phyloP scores from a whole-genome alignment of 1,139 yeast genomes.

The Debaryomyces subglobosus region DNA sequence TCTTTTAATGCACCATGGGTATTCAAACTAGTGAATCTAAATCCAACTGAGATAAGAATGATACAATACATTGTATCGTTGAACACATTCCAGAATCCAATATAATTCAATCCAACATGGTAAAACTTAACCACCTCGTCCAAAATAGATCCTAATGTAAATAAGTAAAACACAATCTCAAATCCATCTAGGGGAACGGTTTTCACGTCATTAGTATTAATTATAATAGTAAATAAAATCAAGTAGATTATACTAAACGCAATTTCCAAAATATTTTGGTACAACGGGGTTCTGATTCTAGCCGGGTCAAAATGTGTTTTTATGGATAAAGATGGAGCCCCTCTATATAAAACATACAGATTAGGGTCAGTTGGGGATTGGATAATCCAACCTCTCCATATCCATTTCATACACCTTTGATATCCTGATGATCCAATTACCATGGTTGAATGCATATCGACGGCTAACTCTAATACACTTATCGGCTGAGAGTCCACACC shows the following conservation, averaged over 20 bases:
- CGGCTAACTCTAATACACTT: conserved; percentile 81
- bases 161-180: conserved; percentile 64
- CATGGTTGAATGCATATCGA: conserved; percentile 79
- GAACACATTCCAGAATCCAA: conserved; percentile 81
- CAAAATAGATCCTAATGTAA: conserved; percentile 64
- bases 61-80: conserved; percentile 70
- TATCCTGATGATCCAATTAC: conserved; percentile 80
- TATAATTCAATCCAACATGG: conserved; percentile 72
- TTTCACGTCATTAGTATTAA: conserved; percentile 50
- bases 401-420: conserved; percentile 85
- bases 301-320: conserved; percentile 79
- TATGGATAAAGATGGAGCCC: conserved; percentile 58
- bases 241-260: conserved; percentile 68
- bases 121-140: conserved; percentile 75
- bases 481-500: conserved; percentile 64
- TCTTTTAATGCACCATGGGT: conserved; percentile 31
- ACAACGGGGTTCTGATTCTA: conserved; percentile 79
- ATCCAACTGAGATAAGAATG: conserved; percentile 53
- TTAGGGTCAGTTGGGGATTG: conserved; percentile 75
- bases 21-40: conserved; percentile 57
- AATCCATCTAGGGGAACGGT: conserved; percentile 37
- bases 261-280: conserved; percentile 76
- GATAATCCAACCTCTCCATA: conserved; percentile 92
- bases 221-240: conserved; percentile 61
- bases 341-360: conserved; percentile 65